Evolutionary conservation across 2,329 filamentous ascomycete genomes (phyloP).

Genomic region (Xylaria sp.): DNA sequence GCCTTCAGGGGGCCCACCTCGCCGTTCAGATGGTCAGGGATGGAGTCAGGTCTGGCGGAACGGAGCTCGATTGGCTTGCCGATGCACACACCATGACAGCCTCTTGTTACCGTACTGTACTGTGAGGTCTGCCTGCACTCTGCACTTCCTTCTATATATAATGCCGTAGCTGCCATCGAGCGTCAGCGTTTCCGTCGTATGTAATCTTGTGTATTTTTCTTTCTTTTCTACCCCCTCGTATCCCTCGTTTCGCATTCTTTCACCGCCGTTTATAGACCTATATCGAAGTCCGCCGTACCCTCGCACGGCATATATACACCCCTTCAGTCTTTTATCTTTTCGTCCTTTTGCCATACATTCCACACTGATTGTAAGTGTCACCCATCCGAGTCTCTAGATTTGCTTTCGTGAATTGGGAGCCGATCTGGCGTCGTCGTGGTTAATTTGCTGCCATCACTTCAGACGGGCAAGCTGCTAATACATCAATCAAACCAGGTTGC

Average conservation of each 20-base stretch:
- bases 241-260: not conserved
- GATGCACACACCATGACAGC: conserved; percentile 18
- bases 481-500: not conserved
- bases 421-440: not conserved
- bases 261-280: not conserved
- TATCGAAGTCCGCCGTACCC: not conserved
- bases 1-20: conserved; percentile 15
- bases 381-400: too few species aligned
- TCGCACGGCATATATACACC: not conserved
- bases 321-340: not conserved
- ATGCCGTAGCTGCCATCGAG: not conserved
- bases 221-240: not conserved
- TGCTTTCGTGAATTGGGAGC: not conserved
- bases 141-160: conserved; percentile 13
- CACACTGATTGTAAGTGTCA: not conserved
- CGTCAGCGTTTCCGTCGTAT: conserved; percentile 6
- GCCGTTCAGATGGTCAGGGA: conserved; percentile 20
- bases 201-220: conserved; percentile 6
- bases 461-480: not conserved
- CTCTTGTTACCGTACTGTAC: conserved; percentile 18
- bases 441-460: not conserved
- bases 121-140: conserved; percentile 5
- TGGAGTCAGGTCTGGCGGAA: conserved; percentile 25
- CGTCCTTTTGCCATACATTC: not conserved
- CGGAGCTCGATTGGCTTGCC: conserved; percentile 22